These are phyloP conservation scores for Stropharia rugosoannulata DNA, from an alignment of 768 basidiomycete species.

Conservation along the genomic window DNA sequence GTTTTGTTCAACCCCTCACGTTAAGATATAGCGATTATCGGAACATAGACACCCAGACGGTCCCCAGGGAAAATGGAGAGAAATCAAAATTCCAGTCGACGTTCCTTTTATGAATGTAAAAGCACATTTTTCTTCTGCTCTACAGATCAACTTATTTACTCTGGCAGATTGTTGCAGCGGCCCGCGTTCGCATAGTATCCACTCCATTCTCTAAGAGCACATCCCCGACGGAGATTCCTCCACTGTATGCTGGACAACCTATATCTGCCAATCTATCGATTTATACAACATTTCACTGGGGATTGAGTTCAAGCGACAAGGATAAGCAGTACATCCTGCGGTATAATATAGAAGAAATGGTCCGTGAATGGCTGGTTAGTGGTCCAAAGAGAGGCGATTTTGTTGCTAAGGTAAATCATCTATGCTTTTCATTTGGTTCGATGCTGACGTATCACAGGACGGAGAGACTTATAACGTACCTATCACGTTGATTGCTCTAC, in stretches of 20 bases:
- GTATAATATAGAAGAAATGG: conserved; percentile 81
- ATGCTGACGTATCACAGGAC: conserved; percentile 44
- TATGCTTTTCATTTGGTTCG: not conserved
- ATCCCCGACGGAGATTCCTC: conserved; percentile 25
- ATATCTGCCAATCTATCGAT: conserved; percentile 69
- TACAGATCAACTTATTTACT: conserved; percentile 4
- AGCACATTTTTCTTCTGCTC: conserved; percentile 9
- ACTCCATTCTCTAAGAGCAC: conserved; percentile 39
- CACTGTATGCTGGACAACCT: conserved; percentile 85
- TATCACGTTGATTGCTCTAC: conserved; percentile 83
- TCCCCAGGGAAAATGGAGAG: conserved; percentile 63
- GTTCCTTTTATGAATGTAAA: conserved; percentile 80
- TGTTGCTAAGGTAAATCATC: conserved; percentile 55
- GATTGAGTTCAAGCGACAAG: conserved; percentile 41
- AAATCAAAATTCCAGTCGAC: conserved; percentile 82
- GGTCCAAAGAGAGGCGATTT: conserved; percentile 88
- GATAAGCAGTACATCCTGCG: conserved; percentile 53
- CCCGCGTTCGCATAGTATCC: conserved; percentile 46
- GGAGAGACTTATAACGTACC: conserved; percentile 55
- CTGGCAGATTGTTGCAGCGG: conserved; percentile 66
- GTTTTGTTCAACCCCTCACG: not conserved
- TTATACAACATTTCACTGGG: conserved; percentile 78
- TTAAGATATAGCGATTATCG: conserved; percentile 35
- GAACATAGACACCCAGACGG: conserved; percentile 39
- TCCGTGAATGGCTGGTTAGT: conserved; percentile 87